Conservation (phyloP, 1,284 basidiomycete species). For the Austroboletus niveus region DNA sequence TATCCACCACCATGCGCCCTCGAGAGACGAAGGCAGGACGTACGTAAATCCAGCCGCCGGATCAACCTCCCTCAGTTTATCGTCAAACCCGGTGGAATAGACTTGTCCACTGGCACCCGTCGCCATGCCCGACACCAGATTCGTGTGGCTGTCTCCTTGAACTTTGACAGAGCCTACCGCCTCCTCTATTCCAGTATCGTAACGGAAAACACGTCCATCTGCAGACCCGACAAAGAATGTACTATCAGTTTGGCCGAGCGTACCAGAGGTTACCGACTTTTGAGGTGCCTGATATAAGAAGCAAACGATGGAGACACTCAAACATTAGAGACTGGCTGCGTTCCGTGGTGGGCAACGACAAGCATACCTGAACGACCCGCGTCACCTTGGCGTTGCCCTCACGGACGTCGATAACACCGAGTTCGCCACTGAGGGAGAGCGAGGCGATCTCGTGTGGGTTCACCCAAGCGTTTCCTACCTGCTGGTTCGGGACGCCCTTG, state of each 20-base stretch:
- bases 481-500: constrained; percentile 69
- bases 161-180: constrained; percentile 39
- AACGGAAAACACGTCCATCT: constrained; percentile 77
- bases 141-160: constrained; percentile 68
- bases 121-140: constrained; percentile 66
- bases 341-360: neutral
- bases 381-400: constrained; percentile 59
- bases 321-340: neutral
- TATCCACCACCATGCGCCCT: neutral
- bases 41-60: constrained; percentile 54
- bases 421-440: constrained; percentile 78
- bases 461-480: constrained; percentile 88
- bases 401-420: constrained; percentile 80
- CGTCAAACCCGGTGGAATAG: constrained; percentile 79
- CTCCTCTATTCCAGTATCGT: constrained; percentile 41
- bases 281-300: constrained; percentile 61
- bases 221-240: constrained; percentile 85
- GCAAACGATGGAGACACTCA: neutral
- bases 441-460: constrained; percentile 72
- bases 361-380: constrained; percentile 59
- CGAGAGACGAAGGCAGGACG: constrained; percentile 23
- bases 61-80: constrained; percentile 70
- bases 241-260: constrained; percentile 38
- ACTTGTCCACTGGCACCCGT: constrained; percentile 49
- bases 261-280: constrained; percentile 72